Evolutionary conservation across 2,329 filamentous ascomycete genomes (phyloP).

Genomic region (Cercospora berteroae): DNA sequence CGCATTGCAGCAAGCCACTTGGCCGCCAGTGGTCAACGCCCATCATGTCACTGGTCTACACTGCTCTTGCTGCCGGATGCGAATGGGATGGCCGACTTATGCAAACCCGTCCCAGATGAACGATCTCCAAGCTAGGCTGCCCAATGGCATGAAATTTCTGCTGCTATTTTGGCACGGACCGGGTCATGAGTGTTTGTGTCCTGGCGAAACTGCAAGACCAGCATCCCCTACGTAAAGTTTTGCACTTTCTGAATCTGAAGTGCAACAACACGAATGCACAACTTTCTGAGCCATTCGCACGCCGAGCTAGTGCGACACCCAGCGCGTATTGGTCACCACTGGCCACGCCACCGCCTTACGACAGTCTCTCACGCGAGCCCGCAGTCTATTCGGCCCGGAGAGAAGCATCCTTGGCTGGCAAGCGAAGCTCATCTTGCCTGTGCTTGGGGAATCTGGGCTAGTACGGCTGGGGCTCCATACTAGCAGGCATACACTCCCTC

Average conservation of each 20-base stretch:
- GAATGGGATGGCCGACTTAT: not conserved
- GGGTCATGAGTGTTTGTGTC: not conserved
- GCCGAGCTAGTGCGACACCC: not conserved
- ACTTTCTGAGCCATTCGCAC: not conserved
- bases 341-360: not conserved
- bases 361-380: not conserved
- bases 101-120: not conserved
- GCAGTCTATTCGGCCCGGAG: constrained; percentile 18
- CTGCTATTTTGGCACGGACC: not conserved
- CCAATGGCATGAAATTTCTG: not conserved
- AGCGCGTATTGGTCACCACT: not conserved
- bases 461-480: constrained; percentile 8
- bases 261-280: not conserved
- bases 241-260: not conserved
- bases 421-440: constrained; percentile 12
- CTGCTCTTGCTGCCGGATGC: not conserved
- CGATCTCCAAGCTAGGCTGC: not conserved
- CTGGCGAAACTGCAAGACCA: not conserved
- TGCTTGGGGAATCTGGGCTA: constrained; percentile 14
- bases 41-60: not conserved
- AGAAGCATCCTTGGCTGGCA: constrained; percentile 8
- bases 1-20: not conserved
- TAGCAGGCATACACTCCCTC: not conserved
- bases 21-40: not conserved
- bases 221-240: not conserved